Evolutionary conservation across 2,329 filamentous ascomycete genomes (phyloP).

Genomic region (Pestalotiopsis sp.): DNA sequence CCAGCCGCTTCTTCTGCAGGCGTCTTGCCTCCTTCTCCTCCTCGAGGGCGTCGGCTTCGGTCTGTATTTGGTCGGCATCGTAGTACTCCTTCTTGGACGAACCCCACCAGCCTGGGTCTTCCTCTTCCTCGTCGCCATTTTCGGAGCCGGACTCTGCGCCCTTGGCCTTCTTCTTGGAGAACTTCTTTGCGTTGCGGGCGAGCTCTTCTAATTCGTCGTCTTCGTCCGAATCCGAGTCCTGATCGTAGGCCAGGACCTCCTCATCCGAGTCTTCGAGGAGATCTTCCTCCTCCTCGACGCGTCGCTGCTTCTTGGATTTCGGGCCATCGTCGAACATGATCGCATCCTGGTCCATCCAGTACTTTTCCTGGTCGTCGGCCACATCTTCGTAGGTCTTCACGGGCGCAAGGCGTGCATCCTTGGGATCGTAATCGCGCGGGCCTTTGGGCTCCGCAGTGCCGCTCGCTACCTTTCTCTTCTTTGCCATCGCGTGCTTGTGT

Average conservation of each 20-base stretch:
- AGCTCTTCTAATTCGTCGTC: constrained; percentile 53
- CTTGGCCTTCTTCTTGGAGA: constrained; percentile 25
- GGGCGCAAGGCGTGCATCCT: constrained; percentile 64
- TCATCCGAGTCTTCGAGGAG: constrained; percentile 65
- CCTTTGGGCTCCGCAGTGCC: constrained; percentile 47
- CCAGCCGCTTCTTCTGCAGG: constrained; percentile 87
- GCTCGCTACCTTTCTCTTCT: constrained; percentile 72
- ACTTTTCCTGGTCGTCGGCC: constrained; percentile 92
- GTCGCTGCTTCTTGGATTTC: constrained; percentile 75
- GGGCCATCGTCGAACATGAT: constrained; percentile 84
- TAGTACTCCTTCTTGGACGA: constrained; percentile 90
- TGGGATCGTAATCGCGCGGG: constrained; percentile 56
- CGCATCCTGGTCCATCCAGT: constrained; percentile 85
- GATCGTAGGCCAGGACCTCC: constrained; percentile 57
- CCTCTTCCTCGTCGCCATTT: constrained; percentile 52
- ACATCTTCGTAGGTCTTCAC: constrained; percentile 77
- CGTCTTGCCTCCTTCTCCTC: constrained; percentile 90
- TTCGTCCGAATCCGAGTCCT: constrained; percentile 42
- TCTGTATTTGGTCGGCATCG: constrained; percentile 70
- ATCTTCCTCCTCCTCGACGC: constrained; percentile 67
- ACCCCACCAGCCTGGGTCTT: constrained; percentile 78
- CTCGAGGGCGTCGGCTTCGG: constrained; percentile 68
- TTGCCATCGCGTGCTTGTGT: constrained; percentile 50
- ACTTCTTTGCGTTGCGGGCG: constrained; percentile 30
- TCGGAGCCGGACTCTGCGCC: constrained; percentile 35